Base-by-base conservation (phyloP, 768 basidiomycete genomes). In the Pulveroboletus frians region DNA sequence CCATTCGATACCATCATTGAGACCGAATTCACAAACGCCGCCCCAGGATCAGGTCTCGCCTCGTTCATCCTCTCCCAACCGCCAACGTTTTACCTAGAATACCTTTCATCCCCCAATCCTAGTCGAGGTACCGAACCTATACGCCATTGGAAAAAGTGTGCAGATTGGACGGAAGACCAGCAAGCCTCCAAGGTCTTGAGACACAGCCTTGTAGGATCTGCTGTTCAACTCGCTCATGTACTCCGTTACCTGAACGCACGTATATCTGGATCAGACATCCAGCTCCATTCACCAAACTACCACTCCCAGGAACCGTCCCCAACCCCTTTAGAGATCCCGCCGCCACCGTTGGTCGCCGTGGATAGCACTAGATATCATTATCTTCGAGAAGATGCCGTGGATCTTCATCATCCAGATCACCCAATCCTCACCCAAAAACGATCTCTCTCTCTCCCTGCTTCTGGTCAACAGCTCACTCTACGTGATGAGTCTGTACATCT, bases 151-250 rank as follows among this genome's bases (percentile, higher is more conserved):
- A 80, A 79, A 55, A 68, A 71, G 26, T 84, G 83, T 59, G 68
- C 73, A 9, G 88, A 90, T 61, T 90, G 87, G 87, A 90, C 88
- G 0, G 84, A 88, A 62, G 79, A 75, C 43, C 74, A 74, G 39
- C 85, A 88, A 60, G 88, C 85, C 3, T 78, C 80, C 8, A 73
- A 72, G 9, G 73, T 84, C 14, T 63, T 88, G 48, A 77, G 76
- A 39, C 88, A 90, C 57, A 74, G 79, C 41, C 71, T 90, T 37
- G 70, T 79, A 35, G 88, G 86, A 26, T 77, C 83, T 23, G 76
- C 80, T 2, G 72, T 74, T 23, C 82, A 85, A 51, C 72, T 88
- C 8, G 69, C 73, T 32, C 77, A 80, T 49, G 69, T 85, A 41
- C 67, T 84, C 23, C 73, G 73, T 51, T 76, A 71, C 43, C 64